Base-by-base conservation (phyloP, 345 rosid species). In the Hevea brasiliensis region DNA sequence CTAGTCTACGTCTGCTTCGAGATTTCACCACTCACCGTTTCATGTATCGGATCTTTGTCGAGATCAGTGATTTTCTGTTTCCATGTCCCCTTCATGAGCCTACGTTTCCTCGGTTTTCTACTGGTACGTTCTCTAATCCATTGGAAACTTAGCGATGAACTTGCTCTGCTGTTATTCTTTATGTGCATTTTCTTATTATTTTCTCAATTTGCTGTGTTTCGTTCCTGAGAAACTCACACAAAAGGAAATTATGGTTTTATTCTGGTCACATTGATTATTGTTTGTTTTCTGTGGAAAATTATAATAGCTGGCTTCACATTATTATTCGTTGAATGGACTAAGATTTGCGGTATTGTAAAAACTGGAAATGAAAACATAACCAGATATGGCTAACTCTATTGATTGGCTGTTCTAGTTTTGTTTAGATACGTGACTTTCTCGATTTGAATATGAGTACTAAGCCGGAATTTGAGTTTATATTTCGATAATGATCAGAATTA, bases 1-100 rank as follows among this genome's bases (percentile, higher is more conserved):
- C 15, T 68, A 84, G 82, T 84, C 84, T 65, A 86, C 87, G 87
- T 82, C 61, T 6, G 48, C n/a, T 27, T 24, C 68, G 20, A 61
- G 75, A 29, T 67, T 72, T 47, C 66, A n/a, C 42, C 65, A 61
- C 37, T 61, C 57, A 61, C 78, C 51, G 58, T 44, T 47, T 57
- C 6, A 66, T 64, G 67, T 40, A 27, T 74, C 70, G 69, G 79
- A 82, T 83, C 79, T 81, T 80, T 56, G 0, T 75, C 68, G 76
- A 59, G 82, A 76, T 80, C 68, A 74, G 71, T 41, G 78, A 63
- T 42, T 61, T 41, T 68, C 40, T 75, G 53, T 50, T 15, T 79
- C 44, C 13, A 32, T 60, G 23, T 65, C 54, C 12, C 47, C 12
- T 68, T 74, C 51, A 0, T 50, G 63, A 68, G 65, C 76, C 84